Conservation (phyloP, 148 eudicot species). For the Dianthus caryophyllus region DNA sequence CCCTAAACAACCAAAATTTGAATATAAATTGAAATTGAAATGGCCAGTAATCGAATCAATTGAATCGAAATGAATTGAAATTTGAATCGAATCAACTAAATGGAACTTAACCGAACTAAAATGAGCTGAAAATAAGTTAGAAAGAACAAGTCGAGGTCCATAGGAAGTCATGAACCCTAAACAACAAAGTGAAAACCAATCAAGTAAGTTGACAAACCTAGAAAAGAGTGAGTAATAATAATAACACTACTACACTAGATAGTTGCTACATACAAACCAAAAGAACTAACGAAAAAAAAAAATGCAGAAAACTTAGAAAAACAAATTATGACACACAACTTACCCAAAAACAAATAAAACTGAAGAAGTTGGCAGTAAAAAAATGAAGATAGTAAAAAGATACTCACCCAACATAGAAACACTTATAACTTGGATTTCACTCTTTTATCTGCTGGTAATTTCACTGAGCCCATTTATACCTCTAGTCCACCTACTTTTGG, state of each 20-base stretch:
- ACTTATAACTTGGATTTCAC: neutral
- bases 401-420: slow-evolving; percentile 25
- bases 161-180: neutral
- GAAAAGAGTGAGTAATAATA: no score
- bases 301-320: neutral
- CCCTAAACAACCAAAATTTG: no score
- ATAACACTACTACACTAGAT: no score
- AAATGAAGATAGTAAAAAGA: slow-evolving; percentile 28
- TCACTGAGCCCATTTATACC: slow-evolving; percentile 10
- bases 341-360: slow-evolving; percentile 22
- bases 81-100: no score
- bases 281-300: neutral
- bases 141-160: no score
- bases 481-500: slow-evolving; percentile 17
- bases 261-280: neutral
- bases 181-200: no score
- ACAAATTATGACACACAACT: slow-evolving; percentile 17
- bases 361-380: slow-evolving; percentile 9
- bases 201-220: no score
- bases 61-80: no score
- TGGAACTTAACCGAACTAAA: no score
- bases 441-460: slow-evolving; percentile 9
- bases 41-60: no score
- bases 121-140: no score
- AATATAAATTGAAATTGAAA: no score